Conservation (phyloP, 768 basidiomycete species). For the Agaricus subrufescens region DNA sequence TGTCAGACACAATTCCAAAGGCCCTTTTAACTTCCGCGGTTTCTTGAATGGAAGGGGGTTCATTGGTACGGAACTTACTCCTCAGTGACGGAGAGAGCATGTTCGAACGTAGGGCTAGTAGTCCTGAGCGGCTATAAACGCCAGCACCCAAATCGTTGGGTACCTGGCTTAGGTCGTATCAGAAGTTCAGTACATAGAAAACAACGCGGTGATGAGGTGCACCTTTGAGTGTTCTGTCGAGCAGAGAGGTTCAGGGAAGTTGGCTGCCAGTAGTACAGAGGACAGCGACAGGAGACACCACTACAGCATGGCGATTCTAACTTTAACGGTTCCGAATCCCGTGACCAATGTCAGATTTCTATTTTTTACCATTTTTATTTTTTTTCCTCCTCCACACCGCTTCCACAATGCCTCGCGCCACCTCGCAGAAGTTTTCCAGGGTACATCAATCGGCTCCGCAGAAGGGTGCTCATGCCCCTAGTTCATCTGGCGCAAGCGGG, state of each 20-base stretch:
- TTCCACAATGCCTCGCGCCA: constrained; percentile 69
- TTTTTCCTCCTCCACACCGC: not conserved
- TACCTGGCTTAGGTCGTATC: too few species aligned
- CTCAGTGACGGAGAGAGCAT: not conserved
- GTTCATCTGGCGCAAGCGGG: not conserved
- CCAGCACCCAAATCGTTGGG: too few species aligned
- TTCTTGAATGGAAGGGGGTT: not conserved
- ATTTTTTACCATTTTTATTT: not conserved
- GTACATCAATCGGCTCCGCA: constrained; percentile 63
- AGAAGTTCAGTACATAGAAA: too few species aligned
- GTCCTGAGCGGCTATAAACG: too few species aligned
- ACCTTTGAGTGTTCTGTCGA: too few species aligned
- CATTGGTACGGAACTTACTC: not conserved
- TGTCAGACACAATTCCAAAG: not conserved
- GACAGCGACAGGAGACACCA: too few species aligned
- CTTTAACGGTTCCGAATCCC: not conserved
- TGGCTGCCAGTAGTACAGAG: too few species aligned
- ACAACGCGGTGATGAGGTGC: too few species aligned
- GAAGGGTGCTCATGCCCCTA: constrained; percentile 33
- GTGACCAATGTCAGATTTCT: not conserved
- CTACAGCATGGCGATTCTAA: too few species aligned
- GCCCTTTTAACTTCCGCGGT: not conserved
- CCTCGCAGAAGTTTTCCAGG: constrained; percentile 65
- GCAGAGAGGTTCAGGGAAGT: not conserved
- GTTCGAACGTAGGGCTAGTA: not conserved